Conservation (phyloP, 1,139 yeast genomes). For the Scheffersomyces insectosa region DNA sequence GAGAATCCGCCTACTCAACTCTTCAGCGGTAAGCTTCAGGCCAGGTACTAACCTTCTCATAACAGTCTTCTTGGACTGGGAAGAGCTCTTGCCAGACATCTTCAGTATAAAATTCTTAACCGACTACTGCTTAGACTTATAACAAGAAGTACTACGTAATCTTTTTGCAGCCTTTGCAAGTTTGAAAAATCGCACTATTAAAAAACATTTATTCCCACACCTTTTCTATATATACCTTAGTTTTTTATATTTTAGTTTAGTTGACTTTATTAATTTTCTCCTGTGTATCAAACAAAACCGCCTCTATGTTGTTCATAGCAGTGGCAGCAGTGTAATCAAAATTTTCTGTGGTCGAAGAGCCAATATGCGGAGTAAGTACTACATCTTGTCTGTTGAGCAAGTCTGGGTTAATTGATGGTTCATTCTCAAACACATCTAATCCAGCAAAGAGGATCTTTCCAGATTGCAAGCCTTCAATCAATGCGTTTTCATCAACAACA, state of each 20-base stretch:
- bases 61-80: conserved; percentile 3
- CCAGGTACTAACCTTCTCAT: conserved; percentile 6
- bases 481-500: conserved; percentile 70
- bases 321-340: conserved; percentile 48
- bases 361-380: conserved; percentile 75
- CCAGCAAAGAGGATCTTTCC: conserved; percentile 78
- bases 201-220: no score
- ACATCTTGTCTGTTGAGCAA: conserved; percentile 65
- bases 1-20: conserved; percentile 12
- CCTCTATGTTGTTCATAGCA: conserved; percentile 11
- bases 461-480: conserved; percentile 62
- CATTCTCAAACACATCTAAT: conserved; percentile 74
- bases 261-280: conserved; percentile 5
- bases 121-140: no score
- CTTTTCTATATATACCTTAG: no score
- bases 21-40: conserved; percentile 12
- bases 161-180: no score
- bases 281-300: conserved; percentile 5
- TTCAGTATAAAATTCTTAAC: no score
- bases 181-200: no score
- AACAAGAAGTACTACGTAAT: no score
- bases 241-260: conserved; percentile 1
- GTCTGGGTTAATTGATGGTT: conserved; percentile 58
- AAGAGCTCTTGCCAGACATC: not conserved
- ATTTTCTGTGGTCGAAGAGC: conserved; percentile 63